Evolutionary conservation across 2,329 filamentous ascomycete genomes (phyloP), one percentile per base, ranked within the genome.

Genomic region (Ceratocystis ficicola): DNA sequence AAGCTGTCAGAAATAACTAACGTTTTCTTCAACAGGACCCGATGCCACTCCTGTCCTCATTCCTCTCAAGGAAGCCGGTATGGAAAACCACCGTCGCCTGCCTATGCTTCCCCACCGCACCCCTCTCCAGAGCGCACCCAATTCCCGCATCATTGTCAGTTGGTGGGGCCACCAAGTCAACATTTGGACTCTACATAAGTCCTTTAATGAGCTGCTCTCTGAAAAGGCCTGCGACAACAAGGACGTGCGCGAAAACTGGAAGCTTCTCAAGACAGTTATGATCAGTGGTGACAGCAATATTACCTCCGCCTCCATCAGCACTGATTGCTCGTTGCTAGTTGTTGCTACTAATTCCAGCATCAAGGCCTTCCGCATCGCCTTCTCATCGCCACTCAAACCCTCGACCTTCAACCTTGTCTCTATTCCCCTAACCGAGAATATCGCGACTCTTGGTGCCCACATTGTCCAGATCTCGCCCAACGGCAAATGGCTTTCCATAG

Each of bases 91-190:
- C 75, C 84, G 91, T 68, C 84, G 85, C 20, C 81, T 99, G 65
- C 85, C 92, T n/a, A 86, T 86, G 72, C 80, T 99, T 15, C 93
- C 94, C 32, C 92, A 96, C 72, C 80, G 83, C 63, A 82, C 89
- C 1, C 86, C 88, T 2, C 74, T 96, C 6, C 78, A 83, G 44
- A 92, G 89, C 70, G 88, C 92, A 2, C 79, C 86, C 1, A 82
- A 82, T 52, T 86, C 86, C 55, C 84, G 94, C 62, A 78, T 96
- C 25, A 77, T 99, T 30, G 83, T 94, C 72, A 90, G 89, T 74
- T 97, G 91, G 89, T 97, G 92, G 90, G 89, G 93, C 69, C 83
- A 88, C 66, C 89, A 95, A 73, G 80, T 97, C 62, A 86, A 88
- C 70, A 83, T 99, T 68, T 99, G 92, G 91, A 83, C 78, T 48